Percentiles rank a stretch among this genome's conserved stretches.
These are phyloP conservation scores for Geotrichum fermentans DNA, from an alignment of 1,139 yeast genomes.

Conservation along the genomic window DNA sequence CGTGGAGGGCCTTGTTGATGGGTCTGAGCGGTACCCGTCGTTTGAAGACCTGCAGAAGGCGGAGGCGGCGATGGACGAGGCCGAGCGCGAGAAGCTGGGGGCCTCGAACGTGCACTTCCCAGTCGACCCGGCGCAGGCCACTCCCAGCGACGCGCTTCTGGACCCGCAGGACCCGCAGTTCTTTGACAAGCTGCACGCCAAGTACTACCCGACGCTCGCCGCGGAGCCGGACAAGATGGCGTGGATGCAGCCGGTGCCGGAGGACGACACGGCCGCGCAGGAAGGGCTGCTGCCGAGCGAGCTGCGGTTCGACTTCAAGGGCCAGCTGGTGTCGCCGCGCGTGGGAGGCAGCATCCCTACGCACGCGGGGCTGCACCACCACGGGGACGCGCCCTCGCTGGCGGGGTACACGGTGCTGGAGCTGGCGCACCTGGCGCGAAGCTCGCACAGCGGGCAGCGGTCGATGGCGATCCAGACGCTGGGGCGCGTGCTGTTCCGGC, in stretches of 20 bases:
- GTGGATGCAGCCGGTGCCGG: conserved; percentile 62
- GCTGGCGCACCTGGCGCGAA: conserved; percentile 71
- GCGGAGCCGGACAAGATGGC: conserved; percentile 74
- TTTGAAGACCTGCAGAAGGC: conserved; percentile 18
- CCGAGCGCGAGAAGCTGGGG: conserved; percentile 5
- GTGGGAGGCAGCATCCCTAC: conserved; percentile 46
- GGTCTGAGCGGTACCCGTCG: conserved; percentile 19
- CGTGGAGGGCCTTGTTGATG: conserved; percentile 12
- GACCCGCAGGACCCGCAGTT: conserved; percentile 60
- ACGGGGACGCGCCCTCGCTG: conserved; percentile 77
- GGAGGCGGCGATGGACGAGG: conserved; percentile 14
- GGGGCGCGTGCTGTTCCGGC: conserved; percentile 79
- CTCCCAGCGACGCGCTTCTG: conserved; percentile 6
- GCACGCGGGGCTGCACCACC: conserved; percentile 81
- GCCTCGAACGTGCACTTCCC: conserved; percentile 20
- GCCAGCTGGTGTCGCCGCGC: conserved; percentile 60
- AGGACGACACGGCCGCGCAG: conserved; percentile 33
- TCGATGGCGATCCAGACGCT: conserved; percentile 79
- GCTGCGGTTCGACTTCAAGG: conserved; percentile 83
- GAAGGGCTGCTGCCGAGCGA: conserved; percentile 42
- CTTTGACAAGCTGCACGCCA: conserved; percentile 70
- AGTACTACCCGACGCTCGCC: conserved; percentile 86
- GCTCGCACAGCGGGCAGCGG: conserved; percentile 79
- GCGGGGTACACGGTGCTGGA: conserved; percentile 92
- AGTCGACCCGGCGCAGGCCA: conserved; percentile 6